phyloP scores from a whole-genome alignment of 805 yeast genomes.

The Clavispora santaluciae region DNA sequence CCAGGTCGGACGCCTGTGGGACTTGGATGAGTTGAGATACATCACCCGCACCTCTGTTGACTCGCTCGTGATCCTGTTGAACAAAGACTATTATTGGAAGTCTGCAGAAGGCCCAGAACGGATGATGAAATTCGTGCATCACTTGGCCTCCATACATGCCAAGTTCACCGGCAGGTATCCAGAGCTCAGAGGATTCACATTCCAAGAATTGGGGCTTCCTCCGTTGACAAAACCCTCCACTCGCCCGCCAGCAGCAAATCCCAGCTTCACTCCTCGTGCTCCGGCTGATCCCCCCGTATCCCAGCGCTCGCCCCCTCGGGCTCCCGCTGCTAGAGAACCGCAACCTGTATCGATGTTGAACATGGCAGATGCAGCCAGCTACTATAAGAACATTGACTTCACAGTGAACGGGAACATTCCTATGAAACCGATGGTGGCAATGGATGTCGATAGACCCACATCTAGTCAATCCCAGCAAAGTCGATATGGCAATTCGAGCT shows the following conservation, averaged over 20 bases:
- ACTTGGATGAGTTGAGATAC: conserved; percentile 59
- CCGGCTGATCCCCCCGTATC: background rate
- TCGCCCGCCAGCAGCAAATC: background rate
- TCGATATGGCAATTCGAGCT: background rate
- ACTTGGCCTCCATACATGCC: conserved; percentile 28
- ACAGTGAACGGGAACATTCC: conserved; percentile 41
- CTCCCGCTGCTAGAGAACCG: background rate
- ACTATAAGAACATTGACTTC: conserved; percentile 35
- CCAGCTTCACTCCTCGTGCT: background rate
- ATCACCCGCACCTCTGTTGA: conserved; percentile 51
- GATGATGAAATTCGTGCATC: conserved; percentile 29
- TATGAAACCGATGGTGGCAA: conserved; percentile 36
- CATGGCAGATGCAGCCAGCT: conserved; percentile 10
- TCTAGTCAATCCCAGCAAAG: background rate
- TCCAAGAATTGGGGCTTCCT: conserved; percentile 33
- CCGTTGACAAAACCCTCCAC: conserved; percentile 5
- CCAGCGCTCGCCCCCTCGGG: background rate
- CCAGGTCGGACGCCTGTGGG: conserved; percentile 94
- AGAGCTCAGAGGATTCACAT: conserved; percentile 25
- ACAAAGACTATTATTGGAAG: conserved; percentile 79
- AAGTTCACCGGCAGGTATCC: conserved; percentile 37
- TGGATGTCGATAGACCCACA: conserved; percentile 24
- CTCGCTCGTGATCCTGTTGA: conserved; percentile 58
- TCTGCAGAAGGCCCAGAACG: conserved; percentile 36
- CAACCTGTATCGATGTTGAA: background rate